A percentile compares a stretch with the other conserved stretches of the same genome.
phyloP scores from a whole-genome alignment of 164 flowering plant species.

The Echeveria elegans region DNA sequence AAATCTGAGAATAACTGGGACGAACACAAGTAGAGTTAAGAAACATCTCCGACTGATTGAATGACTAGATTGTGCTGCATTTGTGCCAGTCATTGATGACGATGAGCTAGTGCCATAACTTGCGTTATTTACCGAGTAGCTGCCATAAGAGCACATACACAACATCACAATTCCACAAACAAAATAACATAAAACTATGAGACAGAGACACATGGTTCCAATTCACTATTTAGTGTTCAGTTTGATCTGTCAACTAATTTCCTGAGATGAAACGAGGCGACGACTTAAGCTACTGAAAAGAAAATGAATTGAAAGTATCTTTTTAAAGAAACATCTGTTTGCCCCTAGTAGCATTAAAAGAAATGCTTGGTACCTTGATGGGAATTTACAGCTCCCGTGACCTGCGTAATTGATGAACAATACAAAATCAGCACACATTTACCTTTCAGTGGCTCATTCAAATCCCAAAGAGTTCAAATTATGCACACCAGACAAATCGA shows the following conservation, averaged over 20 bases:
- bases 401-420: slow-evolving; percentile 32
- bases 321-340: not conserved
- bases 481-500: not conserved
- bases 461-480: not conserved
- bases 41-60: slow-evolving; percentile 12
- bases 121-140: slow-evolving; percentile 27
- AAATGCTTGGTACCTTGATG: slow-evolving; percentile 39
- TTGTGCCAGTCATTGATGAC: slow-evolving; percentile 6
- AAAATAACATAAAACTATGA: too few relatives aligned
- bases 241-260: too few relatives aligned
- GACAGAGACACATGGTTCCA: not conserved
- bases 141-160: slow-evolving; percentile 15
- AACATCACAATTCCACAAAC: too few relatives aligned
- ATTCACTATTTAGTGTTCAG: not conserved
- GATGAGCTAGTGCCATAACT: slow-evolving; percentile 19
- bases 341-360: not conserved
- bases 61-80: slow-evolving; percentile 1
- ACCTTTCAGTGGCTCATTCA: not conserved
- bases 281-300: not conserved
- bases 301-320: too few relatives aligned
- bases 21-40: slow-evolving; percentile 6
- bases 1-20: not conserved
- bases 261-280: too few relatives aligned
- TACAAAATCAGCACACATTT: not conserved
- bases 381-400: slow-evolving; percentile 50